Evolutionary conservation across 305 asterid species (phyloP).

Genomic region (Fraxinus baroniana): DNA sequence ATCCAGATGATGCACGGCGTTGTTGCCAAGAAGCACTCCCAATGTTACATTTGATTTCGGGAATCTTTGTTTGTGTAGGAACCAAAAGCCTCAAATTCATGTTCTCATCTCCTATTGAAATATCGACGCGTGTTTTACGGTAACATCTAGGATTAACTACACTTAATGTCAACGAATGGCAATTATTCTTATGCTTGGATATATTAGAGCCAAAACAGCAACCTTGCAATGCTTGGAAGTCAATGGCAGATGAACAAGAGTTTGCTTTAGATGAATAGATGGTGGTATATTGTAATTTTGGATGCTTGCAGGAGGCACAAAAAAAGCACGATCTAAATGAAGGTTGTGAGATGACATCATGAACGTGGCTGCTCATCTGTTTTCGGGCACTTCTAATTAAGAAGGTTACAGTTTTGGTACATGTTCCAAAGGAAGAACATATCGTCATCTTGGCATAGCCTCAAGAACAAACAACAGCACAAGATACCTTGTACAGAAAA

Average conservation of each 20-base stretch:
- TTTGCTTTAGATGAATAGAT: constrained; percentile 26
- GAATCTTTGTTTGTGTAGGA: constrained; percentile 34
- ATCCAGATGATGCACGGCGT: constrained; percentile 40
- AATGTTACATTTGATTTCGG: constrained; percentile 29
- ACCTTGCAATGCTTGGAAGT: constrained; percentile 39
- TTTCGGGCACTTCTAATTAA: constrained; percentile 36
- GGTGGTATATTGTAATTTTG: constrained; percentile 25
- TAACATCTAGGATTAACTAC: constrained; percentile 27
- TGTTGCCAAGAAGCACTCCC: constrained; percentile 46
- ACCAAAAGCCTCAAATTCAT: constrained; percentile 44
- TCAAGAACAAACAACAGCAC: constrained; percentile 15
- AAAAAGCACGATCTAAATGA: constrained; percentile 34
- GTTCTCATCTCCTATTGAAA: constrained; percentile 39
- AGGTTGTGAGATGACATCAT: constrained; percentile 36
- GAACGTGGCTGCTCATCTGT: constrained; percentile 45
- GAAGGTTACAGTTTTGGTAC: constrained; percentile 42
- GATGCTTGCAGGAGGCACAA: constrained; percentile 32
- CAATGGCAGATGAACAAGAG: constrained; percentile 27
- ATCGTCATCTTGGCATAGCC: constrained; percentile 42
- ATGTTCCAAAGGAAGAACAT: constrained; percentile 43
- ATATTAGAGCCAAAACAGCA: constrained; percentile 26
- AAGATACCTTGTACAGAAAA: constrained; percentile 23
- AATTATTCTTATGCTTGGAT: constrained; percentile 32
- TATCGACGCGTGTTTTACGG: constrained; percentile 29
- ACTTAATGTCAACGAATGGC: constrained; percentile 41